Base-by-base conservation (phyloP, 164 flowering plant species). In the Vitis labrusca region DNA sequence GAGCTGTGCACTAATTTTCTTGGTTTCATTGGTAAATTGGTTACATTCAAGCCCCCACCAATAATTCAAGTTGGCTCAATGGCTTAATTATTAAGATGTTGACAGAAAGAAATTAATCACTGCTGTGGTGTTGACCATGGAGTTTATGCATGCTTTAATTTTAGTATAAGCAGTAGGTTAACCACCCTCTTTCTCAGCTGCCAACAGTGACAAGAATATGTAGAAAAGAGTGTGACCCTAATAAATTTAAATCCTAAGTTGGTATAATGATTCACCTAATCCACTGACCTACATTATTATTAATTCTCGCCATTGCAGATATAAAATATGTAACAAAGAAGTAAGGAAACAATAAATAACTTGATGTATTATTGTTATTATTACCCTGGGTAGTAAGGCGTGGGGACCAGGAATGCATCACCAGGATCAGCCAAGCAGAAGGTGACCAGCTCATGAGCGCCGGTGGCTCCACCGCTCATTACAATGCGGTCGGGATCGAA, bases 401-500 rank as follows among this genome's bases (percentile, higher is more conserved):
- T 70, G 0, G 98, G 98, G 6, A 93, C 92, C 27, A 93, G 71
- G 66, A 93, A 89, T 5, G 97, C 98, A 0, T 93, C 98, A 5
- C 95, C 98, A 10, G 93, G 91, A 65, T 93, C 85, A 17, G 98
- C 98, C 74, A 93, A 70, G 66, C 98, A 91, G 63, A 93, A 93
- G 71, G 87, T 82, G 5, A 91, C 63, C 23, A 76, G 77, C 63
- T 93, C 98, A 57, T 89, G 88, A 63, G 98, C 98, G 71, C 97
- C 97, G 50, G 98, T 93, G 12, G 98, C 97, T 66, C 98, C 98
- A 5, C 97, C 98, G 65, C 92, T 87, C 97, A 93, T 91, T 4
- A 93, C 97, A 50, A 93, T 79, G 50, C 92, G 86, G 56, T 87
- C 86, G 0, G 94, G 93, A 68, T 93, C 87, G 71, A 88, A 91